Evolutionary conservation across 805 yeast genomes (phyloP).

Genomic region (Jamesozyma hellenica): DNA sequence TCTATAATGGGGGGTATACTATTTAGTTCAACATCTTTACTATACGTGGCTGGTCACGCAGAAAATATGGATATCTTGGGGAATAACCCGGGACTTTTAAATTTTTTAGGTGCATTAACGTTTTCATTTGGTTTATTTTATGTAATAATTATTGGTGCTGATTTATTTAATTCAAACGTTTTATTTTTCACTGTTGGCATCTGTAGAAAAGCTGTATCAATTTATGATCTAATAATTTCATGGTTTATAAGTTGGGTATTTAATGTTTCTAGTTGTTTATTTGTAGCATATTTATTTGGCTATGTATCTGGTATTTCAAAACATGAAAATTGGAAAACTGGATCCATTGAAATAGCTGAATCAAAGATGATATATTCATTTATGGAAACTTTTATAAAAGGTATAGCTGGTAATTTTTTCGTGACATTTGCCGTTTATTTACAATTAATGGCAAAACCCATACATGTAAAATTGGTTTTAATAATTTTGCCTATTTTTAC

Average conservation of each 20-base stretch:
- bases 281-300: constrained; percentile 56
- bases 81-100: constrained; percentile 42
- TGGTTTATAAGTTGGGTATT: constrained; percentile 61
- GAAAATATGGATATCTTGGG: constrained; percentile 36
- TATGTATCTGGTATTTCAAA: constrained; percentile 43
- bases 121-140: constrained; percentile 68
- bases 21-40: constrained; percentile 66
- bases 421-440: constrained; percentile 68
- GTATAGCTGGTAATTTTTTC: constrained; percentile 66
- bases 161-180: constrained; percentile 65
- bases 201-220: constrained; percentile 57
- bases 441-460: constrained; percentile 69
- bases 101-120: constrained; percentile 47
- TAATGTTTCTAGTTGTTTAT: constrained; percentile 54
- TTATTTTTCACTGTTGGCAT: constrained; percentile 61
- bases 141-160: constrained; percentile 67
- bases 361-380: constrained; percentile 40
- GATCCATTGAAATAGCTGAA: constrained; percentile 39
- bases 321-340: constrained; percentile 34
- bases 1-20: constrained; percentile 61
- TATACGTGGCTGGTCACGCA: constrained; percentile 46
- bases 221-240: constrained; percentile 51
- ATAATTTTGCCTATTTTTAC: constrained; percentile 63
- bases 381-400: constrained; percentile 56
- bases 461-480: constrained; percentile 61